Conservation (phyloP, 2,329 filamentous ascomycete species). For the Pleoardoris graminearum region DNA sequence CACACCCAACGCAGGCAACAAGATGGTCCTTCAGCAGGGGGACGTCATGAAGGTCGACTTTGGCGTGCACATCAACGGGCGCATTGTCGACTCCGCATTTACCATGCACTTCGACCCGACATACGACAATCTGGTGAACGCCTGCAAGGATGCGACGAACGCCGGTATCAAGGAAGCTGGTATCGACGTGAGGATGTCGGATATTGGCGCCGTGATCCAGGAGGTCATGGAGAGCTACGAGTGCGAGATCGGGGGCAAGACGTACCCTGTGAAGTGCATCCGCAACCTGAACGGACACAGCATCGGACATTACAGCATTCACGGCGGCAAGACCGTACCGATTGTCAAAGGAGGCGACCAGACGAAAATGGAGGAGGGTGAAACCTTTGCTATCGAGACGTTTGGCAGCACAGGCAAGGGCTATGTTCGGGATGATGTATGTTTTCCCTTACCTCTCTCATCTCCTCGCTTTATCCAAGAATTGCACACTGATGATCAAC, state of each 20-base stretch:
- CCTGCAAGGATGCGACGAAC: constrained; percentile 70
- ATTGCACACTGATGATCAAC: constrained; percentile 14
- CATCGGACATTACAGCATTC: constrained; percentile 86
- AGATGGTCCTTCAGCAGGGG: constrained; percentile 65
- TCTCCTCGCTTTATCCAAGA: neutral
- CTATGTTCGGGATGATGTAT: constrained; percentile 80
- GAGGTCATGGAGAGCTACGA: constrained; percentile 94
- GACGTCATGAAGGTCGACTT: constrained; percentile 78
- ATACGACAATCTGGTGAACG: constrained; percentile 68
- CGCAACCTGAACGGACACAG: constrained; percentile 88
- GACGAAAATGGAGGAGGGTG: constrained; percentile 97
- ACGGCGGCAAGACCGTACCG: constrained; percentile 89
- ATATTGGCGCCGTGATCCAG: constrained; percentile 82
- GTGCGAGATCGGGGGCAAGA: constrained; percentile 77
- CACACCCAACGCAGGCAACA: constrained; percentile 85
- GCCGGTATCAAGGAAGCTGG: constrained; percentile 84
- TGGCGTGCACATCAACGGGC: constrained; percentile 70
- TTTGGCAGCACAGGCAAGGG: constrained; percentile 93
- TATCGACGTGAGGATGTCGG: constrained; percentile 86
- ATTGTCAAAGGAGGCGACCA: constrained; percentile 87
- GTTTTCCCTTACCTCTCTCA: neutral
- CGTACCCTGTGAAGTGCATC: constrained; percentile 80
- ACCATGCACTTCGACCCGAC: constrained; percentile 69
- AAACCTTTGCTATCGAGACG: constrained; percentile 93
- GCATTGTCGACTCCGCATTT: constrained; percentile 73